These are phyloP conservation scores for Basipetospora chlamydospora DNA, from an alignment of 2,329 filamentous ascomycete species.

Conservation along the genomic window DNA sequence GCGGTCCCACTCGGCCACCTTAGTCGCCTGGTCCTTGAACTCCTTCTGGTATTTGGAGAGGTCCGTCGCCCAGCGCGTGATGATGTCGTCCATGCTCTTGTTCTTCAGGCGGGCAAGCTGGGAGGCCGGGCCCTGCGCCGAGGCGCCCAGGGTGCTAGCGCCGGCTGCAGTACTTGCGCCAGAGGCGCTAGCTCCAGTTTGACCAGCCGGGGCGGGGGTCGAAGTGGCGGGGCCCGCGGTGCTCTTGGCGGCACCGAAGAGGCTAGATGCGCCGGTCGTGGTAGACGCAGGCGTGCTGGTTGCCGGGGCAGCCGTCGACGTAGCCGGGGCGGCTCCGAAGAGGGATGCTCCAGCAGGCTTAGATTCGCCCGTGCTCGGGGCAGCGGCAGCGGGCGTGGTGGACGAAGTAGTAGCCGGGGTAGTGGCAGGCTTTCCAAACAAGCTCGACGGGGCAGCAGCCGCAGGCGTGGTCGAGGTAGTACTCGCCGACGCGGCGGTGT, in stretches of 20 bases:
- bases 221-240: slow-evolving; percentile 9
- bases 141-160: slow-evolving; percentile 43
- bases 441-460: slow-evolving; percentile 11
- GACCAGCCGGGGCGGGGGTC: slow-evolving; percentile 4
- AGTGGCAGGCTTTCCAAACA: slow-evolving; percentile 14
- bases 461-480: neutral
- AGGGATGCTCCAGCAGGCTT: slow-evolving; percentile 13
- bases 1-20: slow-evolving; percentile 82
- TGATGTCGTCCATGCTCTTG: slow-evolving; percentile 98
- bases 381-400: neutral
- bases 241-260: slow-evolving; percentile 7
- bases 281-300: slow-evolving; percentile 19
- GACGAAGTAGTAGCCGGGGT: slow-evolving; percentile 10
- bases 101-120: slow-evolving; percentile 87
- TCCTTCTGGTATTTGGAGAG: slow-evolving; percentile 93
- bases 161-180: slow-evolving; percentile 14
- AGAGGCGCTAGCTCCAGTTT: no score
- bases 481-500: neutral
- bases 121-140: slow-evolving; percentile 67
- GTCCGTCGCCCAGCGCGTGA: slow-evolving; percentile 91
- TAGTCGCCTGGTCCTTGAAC: slow-evolving; percentile 78
- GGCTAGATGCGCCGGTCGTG: slow-evolving; percentile 11
- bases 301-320: slow-evolving; percentile 14
- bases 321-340: slow-evolving; percentile 12
- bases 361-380: neutral